Percentiles rank a stretch among this genome's conserved stretches.
Evolutionary conservation across 192 early-diverging fungal genomes (phyloP).

Genomic region (Mortierella antarctica): DNA sequence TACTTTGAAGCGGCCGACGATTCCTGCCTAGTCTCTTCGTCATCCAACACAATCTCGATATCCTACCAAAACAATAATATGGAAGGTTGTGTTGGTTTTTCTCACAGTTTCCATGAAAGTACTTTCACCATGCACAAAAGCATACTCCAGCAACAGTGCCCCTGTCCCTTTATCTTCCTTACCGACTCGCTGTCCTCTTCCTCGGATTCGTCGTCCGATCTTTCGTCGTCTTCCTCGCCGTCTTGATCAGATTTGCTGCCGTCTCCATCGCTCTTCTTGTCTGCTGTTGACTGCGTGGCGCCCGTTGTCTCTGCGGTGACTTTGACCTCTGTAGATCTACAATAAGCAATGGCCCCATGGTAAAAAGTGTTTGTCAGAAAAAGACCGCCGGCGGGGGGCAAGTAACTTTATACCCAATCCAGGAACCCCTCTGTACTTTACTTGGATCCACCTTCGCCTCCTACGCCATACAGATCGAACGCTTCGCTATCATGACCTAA

Average conservation of each 20-base stretch:
- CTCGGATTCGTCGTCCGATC: constrained; percentile 63
- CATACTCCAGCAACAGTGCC: neutral
- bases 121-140: neutral
- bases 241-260: constrained; percentile 9
- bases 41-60: constrained; percentile 79
- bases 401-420: neutral
- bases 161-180: constrained; percentile 7
- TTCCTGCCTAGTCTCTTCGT: constrained; percentile 52
- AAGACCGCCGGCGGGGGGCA: too few relatives aligned
- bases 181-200: constrained; percentile 75
- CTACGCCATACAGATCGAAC: constrained; percentile 46
- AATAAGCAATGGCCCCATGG: neutral
- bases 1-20: constrained; percentile 36
- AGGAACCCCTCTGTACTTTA: neutral
- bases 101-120: constrained; percentile 4
- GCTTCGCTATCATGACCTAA: constrained; percentile 39
- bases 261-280: neutral
- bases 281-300: constrained; percentile 2
- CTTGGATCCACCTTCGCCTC: constrained; percentile 30
- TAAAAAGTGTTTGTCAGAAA: neutral
- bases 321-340: constrained; percentile 29
- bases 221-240: constrained; percentile 40
- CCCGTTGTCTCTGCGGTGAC: constrained; percentile 16
- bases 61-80: constrained; percentile 63
- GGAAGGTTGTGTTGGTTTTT: neutral